Conservation (phyloP, 805 yeast species). For the Grigorovia transvaalensis region DNA sequence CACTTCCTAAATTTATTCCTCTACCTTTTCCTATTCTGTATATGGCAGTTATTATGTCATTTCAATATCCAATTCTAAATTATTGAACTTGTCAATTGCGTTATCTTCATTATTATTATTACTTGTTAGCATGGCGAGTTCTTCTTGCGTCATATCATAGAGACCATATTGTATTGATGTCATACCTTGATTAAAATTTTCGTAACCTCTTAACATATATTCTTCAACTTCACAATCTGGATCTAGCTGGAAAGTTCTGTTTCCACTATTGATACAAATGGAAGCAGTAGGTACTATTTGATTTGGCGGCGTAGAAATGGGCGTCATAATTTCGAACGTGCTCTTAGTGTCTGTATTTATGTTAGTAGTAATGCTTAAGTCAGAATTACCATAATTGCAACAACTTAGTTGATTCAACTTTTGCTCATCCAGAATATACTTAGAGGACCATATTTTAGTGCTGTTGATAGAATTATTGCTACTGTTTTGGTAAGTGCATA, state of each 20-base stretch:
- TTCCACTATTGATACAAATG: background rate
- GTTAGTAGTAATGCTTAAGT: background rate
- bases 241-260: constrained; percentile 1
- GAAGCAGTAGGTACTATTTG: background rate
- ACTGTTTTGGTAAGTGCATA: background rate
- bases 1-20: background rate
- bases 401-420: background rate
- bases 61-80: background rate
- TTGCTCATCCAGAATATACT: background rate
- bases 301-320: constrained; percentile 2
- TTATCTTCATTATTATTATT: background rate
- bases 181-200: background rate
- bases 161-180: constrained; percentile 11
- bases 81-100: background rate
- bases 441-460: background rate
- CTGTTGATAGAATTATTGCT: background rate
- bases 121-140: constrained; percentile 10
- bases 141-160: constrained; percentile 18
- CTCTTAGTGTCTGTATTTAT: background rate
- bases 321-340: background rate
- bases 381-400: background rate
- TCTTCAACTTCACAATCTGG: constrained; percentile 21
- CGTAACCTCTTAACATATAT: constrained; percentile 22
- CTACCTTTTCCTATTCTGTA: background rate
- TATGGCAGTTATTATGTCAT: background rate